Evolutionary conservation across 2,329 filamentous ascomycete species (phyloP).

Genomic region (Paraphaeosphaeria sporulosa): DNA sequence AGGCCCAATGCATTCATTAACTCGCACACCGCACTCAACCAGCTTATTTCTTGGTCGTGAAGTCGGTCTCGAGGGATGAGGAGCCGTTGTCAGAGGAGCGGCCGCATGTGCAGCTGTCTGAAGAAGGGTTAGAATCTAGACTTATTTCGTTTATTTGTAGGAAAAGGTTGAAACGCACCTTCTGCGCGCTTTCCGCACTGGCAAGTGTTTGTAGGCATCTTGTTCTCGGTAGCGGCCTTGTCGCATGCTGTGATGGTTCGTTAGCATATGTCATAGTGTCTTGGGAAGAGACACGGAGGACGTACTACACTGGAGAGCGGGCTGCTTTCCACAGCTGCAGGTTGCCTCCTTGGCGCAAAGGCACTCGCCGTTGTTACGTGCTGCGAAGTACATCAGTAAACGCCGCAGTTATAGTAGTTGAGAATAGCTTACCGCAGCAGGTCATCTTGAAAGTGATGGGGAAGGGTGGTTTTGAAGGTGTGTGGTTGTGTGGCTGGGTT

Average conservation of each 20-base stretch:
- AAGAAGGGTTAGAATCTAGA: conserved; percentile 14
- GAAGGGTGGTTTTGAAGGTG: conserved; percentile 19
- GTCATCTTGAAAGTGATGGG: conserved; percentile 48
- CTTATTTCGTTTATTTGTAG: too few species aligned
- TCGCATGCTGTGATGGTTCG: conserved; percentile 63
- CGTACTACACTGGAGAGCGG: conserved; percentile 79
- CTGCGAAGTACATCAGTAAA: not conserved
- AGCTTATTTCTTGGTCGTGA: conserved; percentile 72
- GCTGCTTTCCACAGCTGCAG: conserved; percentile 90
- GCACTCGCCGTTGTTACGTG: conserved; percentile 63
- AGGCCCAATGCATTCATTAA: conserved; percentile 2
- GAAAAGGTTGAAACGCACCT: conserved; percentile 54
- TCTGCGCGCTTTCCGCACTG: conserved; percentile 78
- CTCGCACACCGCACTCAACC: not conserved
- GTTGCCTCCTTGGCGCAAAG: conserved; percentile 66
- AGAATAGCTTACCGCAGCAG: conserved; percentile 58
- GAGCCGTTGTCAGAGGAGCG: conserved; percentile 69
- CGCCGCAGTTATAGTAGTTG: not conserved
- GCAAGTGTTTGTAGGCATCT: conserved; percentile 71
- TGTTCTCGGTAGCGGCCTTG: conserved; percentile 79
- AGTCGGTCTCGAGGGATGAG: conserved; percentile 79
- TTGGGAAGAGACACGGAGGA: conserved; percentile 17
- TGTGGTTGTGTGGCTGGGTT: conserved; percentile 5
- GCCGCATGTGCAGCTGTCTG: conserved; percentile 77
- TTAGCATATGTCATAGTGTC: conserved; percentile 24